phyloP scores from a whole-genome alignment of 331 rosid species.

The Telfairia occidentalis region DNA sequence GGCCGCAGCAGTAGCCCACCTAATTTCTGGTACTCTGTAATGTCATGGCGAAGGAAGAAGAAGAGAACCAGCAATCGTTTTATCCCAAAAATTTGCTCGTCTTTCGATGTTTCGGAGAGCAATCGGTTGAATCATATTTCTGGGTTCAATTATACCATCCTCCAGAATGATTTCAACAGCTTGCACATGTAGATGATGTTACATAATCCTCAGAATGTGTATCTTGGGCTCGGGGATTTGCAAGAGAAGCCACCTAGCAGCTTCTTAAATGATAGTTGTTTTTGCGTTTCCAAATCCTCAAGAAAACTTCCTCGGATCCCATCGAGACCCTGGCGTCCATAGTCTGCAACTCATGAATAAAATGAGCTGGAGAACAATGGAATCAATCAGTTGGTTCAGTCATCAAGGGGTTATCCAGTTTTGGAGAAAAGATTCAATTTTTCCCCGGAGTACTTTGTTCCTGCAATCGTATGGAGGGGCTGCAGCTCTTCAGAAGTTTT shows the following conservation, averaged over 20 bases:
- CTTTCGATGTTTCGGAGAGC: slow-evolving; percentile 28
- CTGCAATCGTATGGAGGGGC: not conserved
- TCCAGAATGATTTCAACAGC: slow-evolving; percentile 39
- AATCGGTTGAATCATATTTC: slow-evolving; percentile 32
- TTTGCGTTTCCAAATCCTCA: not conserved
- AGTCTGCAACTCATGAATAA: not conserved
- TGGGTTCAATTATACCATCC: slow-evolving; percentile 47
- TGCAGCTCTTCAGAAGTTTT: not conserved
- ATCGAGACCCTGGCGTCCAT: not conserved
- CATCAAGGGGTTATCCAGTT: not conserved
- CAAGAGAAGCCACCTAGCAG: not conserved
- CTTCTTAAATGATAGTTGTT: not conserved
- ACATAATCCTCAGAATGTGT: not conserved
- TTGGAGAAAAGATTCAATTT: not conserved
- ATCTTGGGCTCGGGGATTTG: not conserved
- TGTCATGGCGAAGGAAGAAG: slow-evolving; percentile 64
- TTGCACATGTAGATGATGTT: slow-evolving; percentile 22
- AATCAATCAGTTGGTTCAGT: not conserved
- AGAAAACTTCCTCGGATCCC: not conserved
- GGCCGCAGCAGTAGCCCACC: slow-evolving; percentile 22
- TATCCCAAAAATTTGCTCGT: slow-evolving; percentile 42
- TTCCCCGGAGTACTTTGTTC: not conserved
- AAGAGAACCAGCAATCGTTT: slow-evolving; percentile 27
- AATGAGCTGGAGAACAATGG: not conserved
- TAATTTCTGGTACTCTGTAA: slow-evolving; percentile 53